A percentile compares a stretch with the other conserved stretches of the same genome.
Conservation (phyloP, 768 basidiomycete genomes). For the Krasilnikovozyma curviuscula region DNA sequence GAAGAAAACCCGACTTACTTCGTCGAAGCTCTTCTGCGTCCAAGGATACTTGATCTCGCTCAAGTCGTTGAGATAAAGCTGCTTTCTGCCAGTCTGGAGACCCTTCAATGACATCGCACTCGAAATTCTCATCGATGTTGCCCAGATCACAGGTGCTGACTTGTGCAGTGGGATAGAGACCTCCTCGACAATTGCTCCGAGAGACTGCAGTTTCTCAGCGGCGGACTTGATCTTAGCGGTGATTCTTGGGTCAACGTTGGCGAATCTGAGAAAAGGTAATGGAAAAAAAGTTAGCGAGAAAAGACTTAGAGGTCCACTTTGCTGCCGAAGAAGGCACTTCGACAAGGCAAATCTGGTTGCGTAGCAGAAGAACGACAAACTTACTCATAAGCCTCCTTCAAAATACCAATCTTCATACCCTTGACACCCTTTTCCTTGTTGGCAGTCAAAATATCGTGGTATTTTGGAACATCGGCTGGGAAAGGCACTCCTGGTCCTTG, state of each 20-base stretch:
- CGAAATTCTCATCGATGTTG: constrained; percentile 17
- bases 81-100: constrained; percentile 20
- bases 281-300: no score
- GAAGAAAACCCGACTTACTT: constrained; percentile 14
- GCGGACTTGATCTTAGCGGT: constrained; percentile 25
- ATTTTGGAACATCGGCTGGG: constrained; percentile 26
- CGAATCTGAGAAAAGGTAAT: no score
- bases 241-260: constrained; percentile 29
- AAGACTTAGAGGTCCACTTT: no score
- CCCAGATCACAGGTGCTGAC: constrained; percentile 9
- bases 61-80: constrained; percentile 27
- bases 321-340: no score
- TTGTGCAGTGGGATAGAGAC: constrained; percentile 30
- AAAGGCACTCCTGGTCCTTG: constrained; percentile 27
- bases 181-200: constrained; percentile 31
- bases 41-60: constrained; percentile 23
- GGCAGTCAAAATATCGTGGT: constrained; percentile 18
- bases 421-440: constrained; percentile 18
- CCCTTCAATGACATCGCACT: constrained; percentile 16
- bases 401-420: constrained; percentile 30
- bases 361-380: no score
- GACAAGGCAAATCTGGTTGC: no score
- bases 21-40: constrained; percentile 29
- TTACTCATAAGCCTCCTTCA: constrained; percentile 31
- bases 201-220: constrained; percentile 24